Conservation (phyloP, 305 asterid species). For the Fraxinus velutina region DNA sequence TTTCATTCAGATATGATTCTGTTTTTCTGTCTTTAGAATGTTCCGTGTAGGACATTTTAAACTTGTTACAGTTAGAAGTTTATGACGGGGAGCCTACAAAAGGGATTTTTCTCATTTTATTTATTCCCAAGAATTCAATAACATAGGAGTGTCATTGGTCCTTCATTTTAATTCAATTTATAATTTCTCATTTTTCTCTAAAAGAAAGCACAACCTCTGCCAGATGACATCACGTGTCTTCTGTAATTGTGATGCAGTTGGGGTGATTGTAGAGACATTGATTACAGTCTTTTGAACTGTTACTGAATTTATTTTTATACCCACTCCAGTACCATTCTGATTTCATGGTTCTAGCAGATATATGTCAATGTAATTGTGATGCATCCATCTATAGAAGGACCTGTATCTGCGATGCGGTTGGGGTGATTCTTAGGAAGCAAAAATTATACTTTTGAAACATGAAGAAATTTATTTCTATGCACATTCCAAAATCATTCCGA, state of each 20-base stretch:
- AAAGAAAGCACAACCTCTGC: slow-evolving; percentile 4
- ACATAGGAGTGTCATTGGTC: background rate
- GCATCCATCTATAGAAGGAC: background rate
- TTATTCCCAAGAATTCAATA: background rate
- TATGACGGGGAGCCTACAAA: background rate
- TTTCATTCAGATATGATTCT: background rate
- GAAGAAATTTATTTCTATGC: background rate
- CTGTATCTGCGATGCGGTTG: background rate
- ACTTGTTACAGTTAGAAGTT: slow-evolving; percentile 4
- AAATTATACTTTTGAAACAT: slow-evolving; percentile 3
- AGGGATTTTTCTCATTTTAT: background rate
- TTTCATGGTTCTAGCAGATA: background rate
- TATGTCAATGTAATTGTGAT: background rate
- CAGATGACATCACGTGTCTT: background rate
- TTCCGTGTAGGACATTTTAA: background rate
- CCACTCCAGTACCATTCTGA: background rate
- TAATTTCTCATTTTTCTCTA: slow-evolving; percentile 2
- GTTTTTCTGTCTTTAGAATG: background rate
- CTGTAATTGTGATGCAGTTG: background rate
- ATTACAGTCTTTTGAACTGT: slow-evolving; percentile 2
- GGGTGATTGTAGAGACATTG: background rate
- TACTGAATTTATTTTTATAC: background rate
- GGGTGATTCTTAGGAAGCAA: slow-evolving; percentile 1
- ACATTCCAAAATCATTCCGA: background rate
- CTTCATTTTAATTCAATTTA: background rate